phyloP scores from a whole-genome alignment of 148 eudicot species.

The Amaranthus palmeri region DNA sequence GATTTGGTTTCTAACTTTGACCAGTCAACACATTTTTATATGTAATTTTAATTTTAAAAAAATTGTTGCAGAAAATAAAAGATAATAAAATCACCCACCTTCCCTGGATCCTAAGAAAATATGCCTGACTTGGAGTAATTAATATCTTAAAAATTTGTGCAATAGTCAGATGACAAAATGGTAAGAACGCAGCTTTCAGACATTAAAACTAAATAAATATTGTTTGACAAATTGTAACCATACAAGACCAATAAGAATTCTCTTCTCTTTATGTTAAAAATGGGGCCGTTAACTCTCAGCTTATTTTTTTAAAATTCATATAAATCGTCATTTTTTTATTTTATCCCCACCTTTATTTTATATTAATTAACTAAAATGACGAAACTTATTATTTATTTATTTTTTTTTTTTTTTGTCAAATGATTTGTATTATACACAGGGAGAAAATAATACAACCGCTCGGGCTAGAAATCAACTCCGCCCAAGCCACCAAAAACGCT shows the following conservation, averaged over 20 bases:
- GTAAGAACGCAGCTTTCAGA: constrained; percentile 4
- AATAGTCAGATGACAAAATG: constrained; percentile 6
- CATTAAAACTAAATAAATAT: background rate
- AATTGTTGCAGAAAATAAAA: constrained; percentile 20
- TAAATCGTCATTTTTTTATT: no score
- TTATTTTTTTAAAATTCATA: background rate
- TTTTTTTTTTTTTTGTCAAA: no score
- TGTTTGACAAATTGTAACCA: background rate
- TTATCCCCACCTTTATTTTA: no score
- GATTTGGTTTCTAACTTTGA: constrained; percentile 12
- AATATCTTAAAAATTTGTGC: background rate
- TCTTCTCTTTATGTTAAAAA: no score
- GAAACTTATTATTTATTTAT: no score
- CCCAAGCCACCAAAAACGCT: no score
- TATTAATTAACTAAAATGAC: background rate
- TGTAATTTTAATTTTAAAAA: constrained; percentile 7
- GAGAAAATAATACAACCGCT: no score
- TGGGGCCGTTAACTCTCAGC: no score
- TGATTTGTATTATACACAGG: no score
- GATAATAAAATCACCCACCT: constrained; percentile 14
- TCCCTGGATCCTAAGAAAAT: constrained; percentile 30
- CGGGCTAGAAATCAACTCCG: no score
- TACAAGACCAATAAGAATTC: no score
- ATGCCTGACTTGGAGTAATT: constrained; percentile 6
- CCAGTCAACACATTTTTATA: constrained; percentile 16